Conservation (phyloP, 2,329 filamentous ascomycete species). For the Diaporthe longicolla region DNA sequence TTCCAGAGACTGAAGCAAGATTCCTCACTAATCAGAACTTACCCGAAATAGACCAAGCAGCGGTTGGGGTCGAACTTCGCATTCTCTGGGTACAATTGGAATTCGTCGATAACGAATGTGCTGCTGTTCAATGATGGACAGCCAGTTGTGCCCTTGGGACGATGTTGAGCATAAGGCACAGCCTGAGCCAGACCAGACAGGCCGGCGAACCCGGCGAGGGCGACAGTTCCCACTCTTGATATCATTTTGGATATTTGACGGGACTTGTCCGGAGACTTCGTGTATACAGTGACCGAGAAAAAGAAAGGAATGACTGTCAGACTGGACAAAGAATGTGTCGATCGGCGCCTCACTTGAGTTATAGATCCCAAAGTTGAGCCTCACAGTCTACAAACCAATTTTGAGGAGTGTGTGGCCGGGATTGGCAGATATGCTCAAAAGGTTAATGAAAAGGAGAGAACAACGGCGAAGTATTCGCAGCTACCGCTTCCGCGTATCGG, state of each 20-base stretch:
- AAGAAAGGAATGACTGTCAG: background rate
- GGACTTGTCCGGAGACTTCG: background rate
- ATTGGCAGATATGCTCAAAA: background rate
- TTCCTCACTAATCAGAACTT: background rate
- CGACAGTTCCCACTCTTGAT: background rate
- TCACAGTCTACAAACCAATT: background rate
- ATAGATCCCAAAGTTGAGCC: slow-evolving; percentile 17
- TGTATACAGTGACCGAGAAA: background rate
- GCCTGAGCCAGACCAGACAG: slow-evolving; percentile 12
- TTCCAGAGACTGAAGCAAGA: background rate
- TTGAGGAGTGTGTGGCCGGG: background rate
- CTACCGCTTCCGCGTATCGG: background rate
- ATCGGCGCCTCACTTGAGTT: background rate
- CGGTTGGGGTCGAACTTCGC: slow-evolving; percentile 52
- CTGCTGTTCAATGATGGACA: slow-evolving; percentile 45
- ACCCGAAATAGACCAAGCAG: slow-evolving; percentile 53
- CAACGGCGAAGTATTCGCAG: background rate
- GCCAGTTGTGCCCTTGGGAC: background rate
- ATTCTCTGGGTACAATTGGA: slow-evolving; percentile 55
- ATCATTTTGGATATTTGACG: background rate
- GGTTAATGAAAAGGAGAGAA: background rate
- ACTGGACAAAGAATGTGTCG: background rate
- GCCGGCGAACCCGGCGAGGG: slow-evolving; percentile 2
- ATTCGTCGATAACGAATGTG: slow-evolving; percentile 48
- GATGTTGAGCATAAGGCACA: background rate